Evolutionary conservation across 306 rosid species (phyloP), one percentile per base, ranked within the genome.

Genomic region (Ochetophila trinervis): DNA sequence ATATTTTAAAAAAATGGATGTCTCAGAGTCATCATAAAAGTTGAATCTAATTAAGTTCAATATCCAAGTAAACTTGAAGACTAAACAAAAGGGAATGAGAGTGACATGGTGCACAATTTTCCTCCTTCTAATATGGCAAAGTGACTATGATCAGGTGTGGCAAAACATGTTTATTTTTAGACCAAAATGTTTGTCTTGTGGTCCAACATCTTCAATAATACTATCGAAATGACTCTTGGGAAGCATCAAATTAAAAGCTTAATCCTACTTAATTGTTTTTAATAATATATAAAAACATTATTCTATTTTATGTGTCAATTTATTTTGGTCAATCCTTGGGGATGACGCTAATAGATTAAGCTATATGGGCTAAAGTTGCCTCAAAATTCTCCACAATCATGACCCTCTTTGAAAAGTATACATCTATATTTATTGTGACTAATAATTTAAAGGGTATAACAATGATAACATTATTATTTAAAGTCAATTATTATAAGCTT

Each of bases 201-300:
- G 74, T 69, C 74, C 59, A 63, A 47, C n/a, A 50, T 50, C 54
- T 50, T 50, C 10, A 50, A 6, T 16, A 45, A 63, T n/a, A 27
- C 23, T 48, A 47, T 63, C 12, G 19, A 40, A 22, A 52, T 47
- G 57, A 40, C 68, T 70, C 69, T 54, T 30, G 27, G 48, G 62
- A 42, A 42, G 59, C 64, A 32, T 27, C 22, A 53, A 62, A 1
- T 55, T 16, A 50, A 53, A 14, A 22, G 67, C 36, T 51, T 27
- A 24, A 44, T 2, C 22, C 20, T 14, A 44, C 36, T 13, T 63
- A 44, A 7, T 12, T 61, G 6, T 20, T 20, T 0, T 42, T 62
- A 2, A 6, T 62, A 24, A 5, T 61, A 21, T 62, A 15, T 50
- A 47, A 11, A 45, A 10, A 45, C 51, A 6, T 9, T 45, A 45